Conservation (phyloP, 1,284 basidiomycete species). For the Tremellales sp. region DNA sequence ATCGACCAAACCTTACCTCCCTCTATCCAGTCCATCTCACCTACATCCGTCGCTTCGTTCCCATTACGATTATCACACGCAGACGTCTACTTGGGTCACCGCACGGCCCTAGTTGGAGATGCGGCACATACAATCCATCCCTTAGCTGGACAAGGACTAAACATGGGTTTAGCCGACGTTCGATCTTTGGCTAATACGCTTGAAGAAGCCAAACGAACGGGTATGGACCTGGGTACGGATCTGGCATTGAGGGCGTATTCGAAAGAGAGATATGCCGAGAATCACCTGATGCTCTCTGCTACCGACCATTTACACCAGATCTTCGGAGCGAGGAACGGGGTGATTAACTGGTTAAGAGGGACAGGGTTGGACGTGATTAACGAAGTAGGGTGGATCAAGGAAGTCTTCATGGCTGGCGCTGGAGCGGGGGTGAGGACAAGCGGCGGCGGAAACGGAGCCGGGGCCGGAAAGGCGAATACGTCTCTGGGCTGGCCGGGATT, state of each 20-base stretch:
- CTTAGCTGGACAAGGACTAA: slow-evolving; percentile 94
- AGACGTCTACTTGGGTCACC: slow-evolving; percentile 70
- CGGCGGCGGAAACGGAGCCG: slow-evolving; percentile 9
- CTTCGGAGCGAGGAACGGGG: slow-evolving; percentile 62
- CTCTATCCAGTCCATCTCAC: slow-evolving; percentile 65
- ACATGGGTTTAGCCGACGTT: slow-evolving; percentile 85
- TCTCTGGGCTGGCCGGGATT: slow-evolving; percentile 21
- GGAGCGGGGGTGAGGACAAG: slow-evolving; percentile 49
- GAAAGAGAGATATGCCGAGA: slow-evolving; percentile 72
- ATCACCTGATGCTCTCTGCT: slow-evolving; percentile 76
- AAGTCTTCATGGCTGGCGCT: slow-evolving; percentile 73
- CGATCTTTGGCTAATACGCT: slow-evolving; percentile 65
- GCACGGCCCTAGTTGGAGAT: slow-evolving; percentile 89
- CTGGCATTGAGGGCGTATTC: slow-evolving; percentile 72
- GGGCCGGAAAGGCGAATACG: slow-evolving; percentile 15
- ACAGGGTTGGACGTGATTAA: slow-evolving; percentile 87
- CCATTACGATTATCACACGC: slow-evolving; percentile 85
- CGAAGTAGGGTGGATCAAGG: slow-evolving; percentile 76
- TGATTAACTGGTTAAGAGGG: slow-evolving; percentile 78
- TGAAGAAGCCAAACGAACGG: slow-evolving; percentile 56
- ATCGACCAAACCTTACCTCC: slow-evolving; percentile 63
- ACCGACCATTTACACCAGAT: slow-evolving; percentile 85
- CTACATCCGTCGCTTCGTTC: slow-evolving; percentile 80
- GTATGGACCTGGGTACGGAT: slow-evolving; percentile 79
- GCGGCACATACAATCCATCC: slow-evolving; percentile 95